Evolutionary conservation across 208 protist species (phyloP).

Genomic region (Phytomonas sp.): DNA sequence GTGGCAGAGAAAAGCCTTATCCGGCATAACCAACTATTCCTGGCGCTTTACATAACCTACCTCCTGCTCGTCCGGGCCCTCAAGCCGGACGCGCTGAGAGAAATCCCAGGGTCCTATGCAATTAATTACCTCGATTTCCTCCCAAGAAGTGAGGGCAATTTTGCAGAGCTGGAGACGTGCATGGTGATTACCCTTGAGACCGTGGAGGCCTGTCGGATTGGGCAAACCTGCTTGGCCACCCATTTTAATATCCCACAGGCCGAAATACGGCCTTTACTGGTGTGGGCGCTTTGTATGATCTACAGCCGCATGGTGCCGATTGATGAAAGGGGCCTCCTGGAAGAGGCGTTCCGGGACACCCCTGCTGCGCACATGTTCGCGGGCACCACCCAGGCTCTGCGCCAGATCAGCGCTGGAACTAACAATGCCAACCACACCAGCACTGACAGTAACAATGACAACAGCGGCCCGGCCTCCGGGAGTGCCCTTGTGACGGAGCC

Average conservation of each 20-base stretch:
- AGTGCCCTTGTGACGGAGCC: constrained; percentile 41
- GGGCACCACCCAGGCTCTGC: constrained; percentile 4
- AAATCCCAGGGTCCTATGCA: constrained; percentile 21
- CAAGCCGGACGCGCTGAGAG: constrained; percentile 18
- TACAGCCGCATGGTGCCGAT: constrained; percentile 81
- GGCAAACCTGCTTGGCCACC: constrained; percentile 32
- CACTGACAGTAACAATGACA: neutral
- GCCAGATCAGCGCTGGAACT: too few species aligned
- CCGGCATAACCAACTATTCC: constrained; percentile 66
- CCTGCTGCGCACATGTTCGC: constrained; percentile 38
- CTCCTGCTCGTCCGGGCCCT: constrained; percentile 37
- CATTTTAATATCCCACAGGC: constrained; percentile 53
- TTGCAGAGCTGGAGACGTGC: constrained; percentile 54
- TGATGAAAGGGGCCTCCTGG: constrained; percentile 45
- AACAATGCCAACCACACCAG: too few species aligned
- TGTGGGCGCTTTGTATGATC: constrained; percentile 67
- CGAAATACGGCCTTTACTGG: constrained; percentile 48
- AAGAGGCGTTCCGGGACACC: constrained; percentile 48
- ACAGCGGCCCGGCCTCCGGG: neutral
- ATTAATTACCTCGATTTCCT: constrained; percentile 69
- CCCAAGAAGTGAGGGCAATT: constrained; percentile 70
- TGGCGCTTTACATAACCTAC: constrained; percentile 77
- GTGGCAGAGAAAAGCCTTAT: constrained; percentile 52
- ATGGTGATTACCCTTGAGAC: constrained; percentile 51
- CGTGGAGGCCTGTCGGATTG: constrained; percentile 35